Evolutionary conservation across 306 rosid genomes (phyloP), one percentile per base, ranked within the genome.

Genomic region (Medicago ruthenica): DNA sequence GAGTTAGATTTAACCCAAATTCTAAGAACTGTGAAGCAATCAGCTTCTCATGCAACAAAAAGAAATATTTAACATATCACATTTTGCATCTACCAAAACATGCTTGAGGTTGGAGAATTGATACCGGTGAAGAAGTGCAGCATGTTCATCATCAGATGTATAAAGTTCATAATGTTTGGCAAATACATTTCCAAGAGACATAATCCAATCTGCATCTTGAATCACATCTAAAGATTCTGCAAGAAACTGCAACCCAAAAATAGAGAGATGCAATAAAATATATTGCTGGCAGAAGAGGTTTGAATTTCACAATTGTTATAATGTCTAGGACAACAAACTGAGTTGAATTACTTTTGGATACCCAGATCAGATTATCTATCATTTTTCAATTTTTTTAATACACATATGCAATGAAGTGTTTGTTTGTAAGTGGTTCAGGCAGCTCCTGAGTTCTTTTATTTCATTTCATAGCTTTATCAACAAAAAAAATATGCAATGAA

Each of bases 171-270:
- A 95, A 77, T 95, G 96, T 72, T 80, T 83, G 84, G 93, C 86
- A 81, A 95, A 86, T 76, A 89, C 85, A 88, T 90, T 87, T 79
- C 98, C 97, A 79, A 92, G 93, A 86, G 97, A 85, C 86, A 87
- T 91, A 76, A 85, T 80, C 98, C 98, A 95, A 75, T 84, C 84
- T 31, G 82, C 80, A 75, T 95, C 98, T 86, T 95, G 96, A 86
- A 90, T 90, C 74, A 92, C 95, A 77, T 95, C 97, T 87, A 95
- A 89, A 77, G 98, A 95, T 83, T 95, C 97, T 62, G 98, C 90
- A 76, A 95, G 92, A 83, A 95, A 95, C 98, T 95, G 89, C 75
- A 70, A 76, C 54, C 78, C 79, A 88, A 76, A 79, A 80, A 78
- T 69, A 82, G 70, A 65, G 58, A 81, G 67, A 83, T 21, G 53